Evolutionary conservation across 441 rosid species (phyloP), one percentile per base, ranked within the genome.

Genomic region (Hura crepitans): DNA sequence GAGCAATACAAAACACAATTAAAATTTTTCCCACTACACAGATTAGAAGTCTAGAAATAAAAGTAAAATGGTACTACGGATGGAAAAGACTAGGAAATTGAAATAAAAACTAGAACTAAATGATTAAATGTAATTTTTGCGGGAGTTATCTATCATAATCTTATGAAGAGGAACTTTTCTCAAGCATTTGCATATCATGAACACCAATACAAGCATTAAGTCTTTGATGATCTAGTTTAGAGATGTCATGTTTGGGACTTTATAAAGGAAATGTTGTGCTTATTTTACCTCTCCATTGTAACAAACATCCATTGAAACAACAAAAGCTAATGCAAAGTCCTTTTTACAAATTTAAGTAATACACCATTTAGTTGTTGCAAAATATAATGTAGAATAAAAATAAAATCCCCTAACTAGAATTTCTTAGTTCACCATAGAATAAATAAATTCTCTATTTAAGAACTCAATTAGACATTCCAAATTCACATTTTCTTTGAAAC

Each of bases 401-500:
- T 23, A 22, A 13, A 3, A 56, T 18, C 53, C 33, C 53, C 20
- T 18, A 50, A 37, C 9, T 31, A 20, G 53, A 37, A 62, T 35
- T 46, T 55, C 42, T 30, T 22, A 45, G 46, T 14, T 17, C 71
- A 37, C 55, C 46, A 42, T 49, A 37, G 50, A 59, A 60, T 18
- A n/a, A 57, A 1, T 33, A 65, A 55, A 64, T 55, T 46, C 25
- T 28, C 64, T 18, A n/a, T 22, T 72, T 30, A 64, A 5, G 45
- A 58, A 30, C 67, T 58, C 42, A 5, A 14, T 9, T 33, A 46
- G 31, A 51, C 55, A 65, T 53, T 63, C 42, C 49, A 33, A 22
- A 58, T 71, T 31, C 2, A 15, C 50, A 30, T 39, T 33, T 22
- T 60, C 46, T 51, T 23, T 43, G 30, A 46, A 49, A 43, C 58